A percentile compares a stretch with the other conserved stretches of the same genome.
Evolutionary conservation across 345 rosid species (phyloP).

Genomic region (Arabis hirsuta): DNA sequence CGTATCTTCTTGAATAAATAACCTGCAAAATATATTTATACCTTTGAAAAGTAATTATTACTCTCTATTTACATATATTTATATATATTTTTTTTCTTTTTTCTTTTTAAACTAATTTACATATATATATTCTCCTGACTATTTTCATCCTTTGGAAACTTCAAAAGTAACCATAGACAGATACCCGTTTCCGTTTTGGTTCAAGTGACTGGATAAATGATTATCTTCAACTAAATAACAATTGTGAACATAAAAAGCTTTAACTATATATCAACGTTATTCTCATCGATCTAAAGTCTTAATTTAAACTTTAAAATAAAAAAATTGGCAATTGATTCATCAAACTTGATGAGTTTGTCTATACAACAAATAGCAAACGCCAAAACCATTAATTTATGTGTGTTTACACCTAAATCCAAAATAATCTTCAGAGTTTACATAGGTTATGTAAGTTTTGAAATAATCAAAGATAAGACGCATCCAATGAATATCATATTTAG

Average conservation of each 20-base stretch:
- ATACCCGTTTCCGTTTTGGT: slow-evolving; percentile 20
- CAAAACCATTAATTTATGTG: neutral
- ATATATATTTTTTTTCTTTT: neutral
- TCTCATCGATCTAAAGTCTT: slow-evolving; percentile 4
- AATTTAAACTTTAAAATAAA: slow-evolving; percentile 9
- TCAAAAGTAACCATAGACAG: slow-evolving; percentile 29
- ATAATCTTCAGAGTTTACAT: neutral
- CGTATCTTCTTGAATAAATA: slow-evolving; percentile 37
- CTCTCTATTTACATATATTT: slow-evolving; percentile 15
- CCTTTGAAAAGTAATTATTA: slow-evolving; percentile 26
- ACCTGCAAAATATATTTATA: slow-evolving; percentile 16
- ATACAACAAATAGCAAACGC: neutral
- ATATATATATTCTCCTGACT: neutral
- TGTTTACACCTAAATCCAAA: neutral
- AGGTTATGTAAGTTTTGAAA: neutral
- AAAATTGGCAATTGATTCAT: slow-evolving; percentile 9
- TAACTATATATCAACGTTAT: slow-evolving; percentile 15
- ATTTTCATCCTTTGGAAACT: slow-evolving; percentile 30
- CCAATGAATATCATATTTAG: neutral
- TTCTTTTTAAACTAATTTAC: too few species aligned
- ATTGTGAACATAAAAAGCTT: slow-evolving; percentile 1
- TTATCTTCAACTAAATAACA: slow-evolving; percentile 10
- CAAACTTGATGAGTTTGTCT: slow-evolving; percentile 4
- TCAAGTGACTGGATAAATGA: slow-evolving; percentile 10
- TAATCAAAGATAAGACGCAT: neutral